Base-by-base conservation (phyloP, 805 yeast species). In the Suhomyces pyralidae region DNA sequence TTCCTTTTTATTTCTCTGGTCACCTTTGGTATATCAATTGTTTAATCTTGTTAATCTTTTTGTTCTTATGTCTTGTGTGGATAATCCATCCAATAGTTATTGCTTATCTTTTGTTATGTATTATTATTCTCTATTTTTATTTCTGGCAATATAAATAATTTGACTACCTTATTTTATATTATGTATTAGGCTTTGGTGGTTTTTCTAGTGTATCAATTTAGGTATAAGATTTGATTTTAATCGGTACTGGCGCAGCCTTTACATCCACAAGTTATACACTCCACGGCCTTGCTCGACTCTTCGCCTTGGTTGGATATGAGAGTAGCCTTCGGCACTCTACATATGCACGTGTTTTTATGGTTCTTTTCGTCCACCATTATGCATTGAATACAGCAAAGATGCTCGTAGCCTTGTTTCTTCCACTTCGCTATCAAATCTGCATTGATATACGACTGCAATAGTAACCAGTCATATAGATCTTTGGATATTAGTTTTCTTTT, bases 361-460 rank as follows among this genome's bases (percentile, higher is more conserved):
- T 81, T 81, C 45, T 78, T 83, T 55, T 86, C 90, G 38, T 67
- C 67, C 25, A 77, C 77, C 61, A 81, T 82, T 32, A 91, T 89
- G 65, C 97, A 91, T 56, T 80, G 78, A 54, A 91, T 67, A 65
- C 97, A 91, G 63, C 97, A 91, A 46, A 91, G 70, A 51, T 85
- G 81, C 63, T 91, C 97, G 66, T 91, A 91, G 8, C 97, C 97
- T 62, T 81, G 84, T 62, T 85, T 85, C 67, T 82, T 83, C 92
- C 92, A 86, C 56, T 74, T 91, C 20, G 96, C 93, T 28, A 91
- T 88, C 51, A 91, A 70, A 44, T 82, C 79, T 5, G 74, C 81
- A 63, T 91, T 93, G 2, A 81, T 88, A 56, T 82, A 81, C 53
- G 81, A 80, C 58, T 88, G 84, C 59, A 80, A 80, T 45, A 90